Evolutionary conservation across 768 basidiomycete genomes (phyloP).

Genomic region (Dictyophora rubrovolvata): DNA sequence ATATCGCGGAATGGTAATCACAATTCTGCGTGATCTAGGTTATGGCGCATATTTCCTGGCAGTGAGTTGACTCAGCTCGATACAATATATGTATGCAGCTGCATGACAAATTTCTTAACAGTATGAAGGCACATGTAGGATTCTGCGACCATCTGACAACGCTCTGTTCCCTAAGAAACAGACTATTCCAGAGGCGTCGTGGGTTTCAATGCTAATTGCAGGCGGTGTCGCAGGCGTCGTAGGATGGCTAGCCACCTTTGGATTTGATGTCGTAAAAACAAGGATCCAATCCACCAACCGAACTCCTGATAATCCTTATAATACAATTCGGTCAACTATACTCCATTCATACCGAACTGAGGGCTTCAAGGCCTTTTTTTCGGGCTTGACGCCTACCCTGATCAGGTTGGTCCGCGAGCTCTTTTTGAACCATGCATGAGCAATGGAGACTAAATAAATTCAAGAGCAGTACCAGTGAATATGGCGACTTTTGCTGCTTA

Average conservation of each 20-base stretch:
- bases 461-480: constrained; percentile 75
- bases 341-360: constrained; percentile 50
- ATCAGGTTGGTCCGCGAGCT: constrained; percentile 43
- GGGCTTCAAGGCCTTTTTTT: constrained; percentile 61
- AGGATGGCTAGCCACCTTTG: constrained; percentile 78
- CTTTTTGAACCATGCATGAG: background rate
- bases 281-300: constrained; percentile 53
- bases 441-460: background rate
- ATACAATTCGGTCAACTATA: constrained; percentile 48
- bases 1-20: constrained; percentile 68
- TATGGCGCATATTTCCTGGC: constrained; percentile 82
- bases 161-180: constrained; percentile 29
- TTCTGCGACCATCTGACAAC: constrained; percentile 24
- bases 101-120: constrained; percentile 14
- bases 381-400: constrained; percentile 71
- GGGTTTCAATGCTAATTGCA: constrained; percentile 55
- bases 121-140: constrained; percentile 58
- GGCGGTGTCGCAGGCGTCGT: constrained; percentile 69
- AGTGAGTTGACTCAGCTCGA: constrained; percentile 30
- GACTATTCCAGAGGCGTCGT: constrained; percentile 28
- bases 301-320: constrained; percentile 38
- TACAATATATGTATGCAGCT: constrained; percentile 5
- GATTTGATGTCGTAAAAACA: constrained; percentile 85
- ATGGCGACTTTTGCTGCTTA: constrained; percentile 74
- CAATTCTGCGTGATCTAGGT: constrained; percentile 66